A percentile compares a stretch with the other conserved stretches of the same genome.
Conservation (phyloP, 2,329 filamentous ascomycete species). For the Apiospora rasikravindrae region DNA sequence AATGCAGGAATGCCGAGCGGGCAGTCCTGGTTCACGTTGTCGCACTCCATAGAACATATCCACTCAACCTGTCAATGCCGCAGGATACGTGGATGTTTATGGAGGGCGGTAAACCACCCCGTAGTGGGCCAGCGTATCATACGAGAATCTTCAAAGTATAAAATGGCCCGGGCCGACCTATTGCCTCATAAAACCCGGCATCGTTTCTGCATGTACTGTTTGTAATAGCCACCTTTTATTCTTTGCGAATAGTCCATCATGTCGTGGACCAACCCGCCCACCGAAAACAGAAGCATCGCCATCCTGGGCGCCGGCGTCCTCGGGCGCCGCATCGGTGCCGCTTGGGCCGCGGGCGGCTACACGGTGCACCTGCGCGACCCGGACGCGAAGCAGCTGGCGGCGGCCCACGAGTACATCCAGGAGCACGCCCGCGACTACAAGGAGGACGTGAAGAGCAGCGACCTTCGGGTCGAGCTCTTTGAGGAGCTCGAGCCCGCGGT, state of each 20-base stretch:
- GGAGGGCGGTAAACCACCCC: neutral
- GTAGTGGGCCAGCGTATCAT: neutral
- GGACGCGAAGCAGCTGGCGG: constrained; percentile 40
- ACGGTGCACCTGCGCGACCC: constrained; percentile 50
- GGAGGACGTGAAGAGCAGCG: constrained; percentile 14
- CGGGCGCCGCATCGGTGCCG: constrained; percentile 47
- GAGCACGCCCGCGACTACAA: constrained; percentile 41
- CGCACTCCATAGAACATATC: neutral
- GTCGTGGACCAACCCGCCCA: constrained; percentile 30
- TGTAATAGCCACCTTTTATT: neutral
- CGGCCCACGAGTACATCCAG: constrained; percentile 46
- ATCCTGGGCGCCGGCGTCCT: constrained; percentile 50
- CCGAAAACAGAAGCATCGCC: constrained; percentile 38
- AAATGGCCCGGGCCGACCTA: neutral
- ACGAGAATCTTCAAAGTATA: neutral
- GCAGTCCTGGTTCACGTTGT: neutral
- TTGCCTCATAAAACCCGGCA: neutral
- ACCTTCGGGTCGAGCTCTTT: constrained; percentile 16
- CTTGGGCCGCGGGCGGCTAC: constrained; percentile 49
- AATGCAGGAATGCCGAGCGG: neutral
- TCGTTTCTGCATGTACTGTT: neutral
- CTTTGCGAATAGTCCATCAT: constrained; percentile 23
- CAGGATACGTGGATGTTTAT: neutral
- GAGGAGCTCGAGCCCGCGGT: constrained; percentile 18
- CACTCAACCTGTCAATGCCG: constrained; percentile 4